Conservation (phyloP, 1,284 basidiomycete species). For the Pterulicium gracile region DNA sequence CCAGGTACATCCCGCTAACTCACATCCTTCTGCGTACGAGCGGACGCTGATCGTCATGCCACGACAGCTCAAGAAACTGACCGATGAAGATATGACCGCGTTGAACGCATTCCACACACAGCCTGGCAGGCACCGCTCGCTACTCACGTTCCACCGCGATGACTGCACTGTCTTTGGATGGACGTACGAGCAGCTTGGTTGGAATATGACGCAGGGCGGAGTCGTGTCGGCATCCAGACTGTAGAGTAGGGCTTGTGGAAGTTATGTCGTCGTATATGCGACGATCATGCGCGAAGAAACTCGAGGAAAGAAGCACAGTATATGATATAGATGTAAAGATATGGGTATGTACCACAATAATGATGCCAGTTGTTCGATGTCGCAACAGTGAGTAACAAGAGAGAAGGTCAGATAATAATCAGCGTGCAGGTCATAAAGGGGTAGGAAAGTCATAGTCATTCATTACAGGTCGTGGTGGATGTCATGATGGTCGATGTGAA, state of each 20-base stretch:
- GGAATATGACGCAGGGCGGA: conserved; percentile 32
- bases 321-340: neutral
- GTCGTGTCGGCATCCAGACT: conserved; percentile 13
- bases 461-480: too few relatives aligned
- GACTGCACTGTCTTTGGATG: conserved; percentile 33
- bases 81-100: conserved; percentile 25
- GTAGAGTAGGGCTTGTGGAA: neutral
- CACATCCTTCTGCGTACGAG: neutral
- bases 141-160: conserved; percentile 22
- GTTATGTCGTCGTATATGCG: neutral
- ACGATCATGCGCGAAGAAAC: neutral
- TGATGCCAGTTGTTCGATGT: too few relatives aligned
- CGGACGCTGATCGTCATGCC: neutral
- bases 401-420: too few relatives aligned
- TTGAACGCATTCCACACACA: conserved; percentile 29
- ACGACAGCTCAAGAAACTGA: conserved; percentile 25
- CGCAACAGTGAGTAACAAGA: too few relatives aligned
- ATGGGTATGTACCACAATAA: too few relatives aligned
- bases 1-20: conserved; percentile 15
- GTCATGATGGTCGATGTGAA: too few relatives aligned
- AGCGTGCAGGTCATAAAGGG: too few relatives aligned
- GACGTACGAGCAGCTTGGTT: conserved; percentile 39
- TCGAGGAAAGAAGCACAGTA: neutral
- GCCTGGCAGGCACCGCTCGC: conserved; percentile 35
- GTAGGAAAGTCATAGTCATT: too few relatives aligned